Conservation (phyloP, 371 early-diverging fungal species). For the Mucor irregularis region DNA sequence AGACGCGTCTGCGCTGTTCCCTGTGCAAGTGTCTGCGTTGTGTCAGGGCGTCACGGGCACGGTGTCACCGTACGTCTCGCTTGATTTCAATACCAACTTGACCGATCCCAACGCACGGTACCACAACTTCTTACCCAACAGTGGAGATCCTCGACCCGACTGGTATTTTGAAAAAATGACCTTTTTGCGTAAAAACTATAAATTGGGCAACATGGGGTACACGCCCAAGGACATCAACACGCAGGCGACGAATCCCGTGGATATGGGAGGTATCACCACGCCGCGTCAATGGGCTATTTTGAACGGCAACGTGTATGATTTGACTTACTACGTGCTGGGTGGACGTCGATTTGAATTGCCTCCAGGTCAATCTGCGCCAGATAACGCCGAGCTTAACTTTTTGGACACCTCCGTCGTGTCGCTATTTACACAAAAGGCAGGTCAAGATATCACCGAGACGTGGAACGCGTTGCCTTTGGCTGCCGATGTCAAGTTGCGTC, state of each 20-base stretch:
- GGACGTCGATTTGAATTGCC: slow-evolving; percentile 28
- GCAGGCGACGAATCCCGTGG: slow-evolving; percentile 35
- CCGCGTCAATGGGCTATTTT: slow-evolving; percentile 51
- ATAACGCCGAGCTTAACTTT: slow-evolving; percentile 35
- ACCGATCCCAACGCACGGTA: slow-evolving; percentile 40
- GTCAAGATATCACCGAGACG: slow-evolving; percentile 60
- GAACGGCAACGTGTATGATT: slow-evolving; percentile 60
- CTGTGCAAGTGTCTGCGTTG: slow-evolving; percentile 68
- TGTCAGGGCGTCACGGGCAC: slow-evolving; percentile 44
- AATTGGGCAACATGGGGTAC: slow-evolving; percentile 46
- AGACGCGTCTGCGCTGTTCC: slow-evolving; percentile 70
- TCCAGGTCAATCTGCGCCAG: slow-evolving; percentile 14
- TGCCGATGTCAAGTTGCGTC: slow-evolving; percentile 27
- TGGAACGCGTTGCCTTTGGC: slow-evolving; percentile 49
- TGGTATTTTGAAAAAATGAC: slow-evolving; percentile 58
- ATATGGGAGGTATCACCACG: slow-evolving; percentile 19
- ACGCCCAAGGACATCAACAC: slow-evolving; percentile 28
- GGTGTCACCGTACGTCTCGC: slow-evolving; percentile 32
- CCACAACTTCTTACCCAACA: slow-evolving; percentile 42
- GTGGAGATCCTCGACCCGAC: slow-evolving; percentile 44
- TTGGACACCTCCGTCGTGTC: slow-evolving; percentile 53
- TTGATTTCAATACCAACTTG: slow-evolving; percentile 41
- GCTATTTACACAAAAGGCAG: slow-evolving; percentile 59
- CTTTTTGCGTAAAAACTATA: slow-evolving; percentile 52
- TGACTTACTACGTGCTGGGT: slow-evolving; percentile 53